Percentiles rank a stretch among this genome's conserved stretches.
These are phyloP conservation scores for Suhomyces sp. DNA, from an alignment of 805 yeast species.

Conservation along the genomic window DNA sequence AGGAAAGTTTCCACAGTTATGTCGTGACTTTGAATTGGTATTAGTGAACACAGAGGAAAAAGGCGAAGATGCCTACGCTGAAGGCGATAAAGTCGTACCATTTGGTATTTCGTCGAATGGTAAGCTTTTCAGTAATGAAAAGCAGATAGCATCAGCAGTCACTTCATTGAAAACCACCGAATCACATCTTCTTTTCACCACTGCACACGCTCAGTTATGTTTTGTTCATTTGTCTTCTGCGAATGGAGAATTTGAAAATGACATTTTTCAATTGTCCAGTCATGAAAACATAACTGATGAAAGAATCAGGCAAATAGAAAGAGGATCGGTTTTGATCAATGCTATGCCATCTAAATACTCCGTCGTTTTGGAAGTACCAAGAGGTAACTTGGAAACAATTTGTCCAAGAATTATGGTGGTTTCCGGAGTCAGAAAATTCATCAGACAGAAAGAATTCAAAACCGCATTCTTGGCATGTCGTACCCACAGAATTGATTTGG, in stretches of 20 bases:
- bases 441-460: slow-evolving; percentile 54
- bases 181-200: slow-evolving; percentile 73
- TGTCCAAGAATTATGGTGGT: slow-evolving; percentile 91
- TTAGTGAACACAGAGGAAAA: slow-evolving; percentile 16
- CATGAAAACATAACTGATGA: slow-evolving; percentile 53
- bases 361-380: slow-evolving; percentile 86
- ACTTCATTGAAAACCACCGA: slow-evolving; percentile 79
- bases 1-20: slow-evolving; percentile 64
- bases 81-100: slow-evolving; percentile 26
- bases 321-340: slow-evolving; percentile 84
- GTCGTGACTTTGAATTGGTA: slow-evolving; percentile 54
- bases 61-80: slow-evolving; percentile 19
- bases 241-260: slow-evolving; percentile 30
- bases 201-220: slow-evolving; percentile 80
- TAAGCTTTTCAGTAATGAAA: slow-evolving; percentile 61
- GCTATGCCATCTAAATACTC: slow-evolving; percentile 79
- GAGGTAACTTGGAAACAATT: slow-evolving; percentile 94
- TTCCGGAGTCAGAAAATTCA: slow-evolving; percentile 71
- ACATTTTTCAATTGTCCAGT: slow-evolving; percentile 27
- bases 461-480: slow-evolving; percentile 84
- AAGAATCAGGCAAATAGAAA: slow-evolving; percentile 81
- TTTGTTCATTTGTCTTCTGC: slow-evolving; percentile 65
- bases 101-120: slow-evolving; percentile 80
- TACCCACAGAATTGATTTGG: slow-evolving; percentile 87
- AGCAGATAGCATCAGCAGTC: slow-evolving; percentile 64